Conservation (phyloP, 495 filamentous ascomycete genomes). For the Apiosordaria backusii region DNA sequence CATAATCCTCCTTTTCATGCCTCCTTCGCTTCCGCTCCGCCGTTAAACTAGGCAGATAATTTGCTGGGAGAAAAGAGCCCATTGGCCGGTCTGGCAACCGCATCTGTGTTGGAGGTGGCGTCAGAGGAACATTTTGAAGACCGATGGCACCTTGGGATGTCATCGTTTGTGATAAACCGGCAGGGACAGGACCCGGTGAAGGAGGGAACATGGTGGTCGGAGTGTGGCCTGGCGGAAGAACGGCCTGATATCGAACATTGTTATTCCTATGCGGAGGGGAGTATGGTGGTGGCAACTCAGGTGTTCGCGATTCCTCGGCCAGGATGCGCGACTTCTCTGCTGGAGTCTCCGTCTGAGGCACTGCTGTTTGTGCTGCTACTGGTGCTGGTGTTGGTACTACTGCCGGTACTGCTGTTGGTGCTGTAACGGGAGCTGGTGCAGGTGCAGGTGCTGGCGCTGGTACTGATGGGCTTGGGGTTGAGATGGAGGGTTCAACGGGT, state of each 20-base stretch:
- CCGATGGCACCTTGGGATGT: constrained; percentile 45
- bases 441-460: not conserved
- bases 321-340: constrained; percentile 39
- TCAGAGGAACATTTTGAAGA: constrained; percentile 40
- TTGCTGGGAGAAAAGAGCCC: constrained; percentile 36
- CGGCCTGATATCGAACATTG: constrained; percentile 37
- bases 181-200: constrained; percentile 42
- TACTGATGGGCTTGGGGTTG: not conserved
- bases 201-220: constrained; percentile 39
- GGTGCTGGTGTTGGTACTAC: not conserved
- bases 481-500: constrained; percentile 18
- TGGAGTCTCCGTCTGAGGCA: constrained; percentile 21
- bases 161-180: constrained; percentile 43
- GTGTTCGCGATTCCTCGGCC: constrained; percentile 25
- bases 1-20: constrained; percentile 60
- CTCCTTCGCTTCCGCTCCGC: constrained; percentile 51
- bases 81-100: constrained; percentile 36
- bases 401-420: not conserved
- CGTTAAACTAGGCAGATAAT: constrained; percentile 33
- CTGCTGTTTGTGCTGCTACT: constrained; percentile 16
- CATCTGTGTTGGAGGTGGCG: constrained; percentile 25
- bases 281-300: constrained; percentile 43
- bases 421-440: not conserved
- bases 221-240: constrained; percentile 37
- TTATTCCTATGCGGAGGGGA: constrained; percentile 34